Evolutionary conservation across 2,329 filamentous ascomycete genomes (phyloP).

Genomic region (Colletotrichum chrysophilum): DNA sequence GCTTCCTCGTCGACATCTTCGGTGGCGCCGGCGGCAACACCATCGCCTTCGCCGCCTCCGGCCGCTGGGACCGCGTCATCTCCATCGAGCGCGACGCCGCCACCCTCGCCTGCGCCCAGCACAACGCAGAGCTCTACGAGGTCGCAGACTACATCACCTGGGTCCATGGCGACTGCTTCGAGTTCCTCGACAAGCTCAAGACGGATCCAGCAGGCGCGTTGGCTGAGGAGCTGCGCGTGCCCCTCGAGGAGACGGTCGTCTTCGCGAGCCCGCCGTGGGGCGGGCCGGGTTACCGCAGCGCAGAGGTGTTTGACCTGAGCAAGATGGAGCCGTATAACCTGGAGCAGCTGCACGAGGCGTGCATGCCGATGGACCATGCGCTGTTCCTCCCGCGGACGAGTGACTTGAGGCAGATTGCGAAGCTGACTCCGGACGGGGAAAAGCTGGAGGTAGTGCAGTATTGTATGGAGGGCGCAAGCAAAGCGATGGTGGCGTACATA

Average conservation of each 20-base stretch:
- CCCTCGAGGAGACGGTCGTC: slow-evolving; percentile 47
- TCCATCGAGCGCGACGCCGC: slow-evolving; percentile 85
- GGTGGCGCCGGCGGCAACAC: slow-evolving; percentile 91
- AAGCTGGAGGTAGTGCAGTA: slow-evolving; percentile 86
- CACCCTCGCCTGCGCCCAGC: slow-evolving; percentile 86
- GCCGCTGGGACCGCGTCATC: slow-evolving; percentile 82
- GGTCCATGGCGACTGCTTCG: slow-evolving; percentile 87
- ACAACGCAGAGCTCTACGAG: slow-evolving; percentile 88
- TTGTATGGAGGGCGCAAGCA: slow-evolving; percentile 88
- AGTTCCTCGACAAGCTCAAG: slow-evolving; percentile 61
- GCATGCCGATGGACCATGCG: slow-evolving; percentile 64
- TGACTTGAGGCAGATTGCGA: slow-evolving; percentile 79
- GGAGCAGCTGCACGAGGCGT: slow-evolving; percentile 65
- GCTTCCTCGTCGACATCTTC: slow-evolving; percentile 84
- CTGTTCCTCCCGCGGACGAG: slow-evolving; percentile 88
- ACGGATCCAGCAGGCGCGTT: slow-evolving; percentile 38
- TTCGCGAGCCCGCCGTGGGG: slow-evolving; percentile 69
- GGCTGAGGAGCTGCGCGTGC: slow-evolving; percentile 43
- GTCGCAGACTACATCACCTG: slow-evolving; percentile 78
- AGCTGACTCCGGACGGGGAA: slow-evolving; percentile 48
- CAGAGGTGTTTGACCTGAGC: slow-evolving; percentile 79
- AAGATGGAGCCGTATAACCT: slow-evolving; percentile 90
- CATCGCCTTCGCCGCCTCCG: slow-evolving; percentile 88
- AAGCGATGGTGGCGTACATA: slow-evolving; percentile 73
- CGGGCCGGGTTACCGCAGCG: slow-evolving; percentile 59